Evolutionary conservation across 495 filamentous ascomycete genomes (phyloP).

Genomic region (Penicillium tannophilum): DNA sequence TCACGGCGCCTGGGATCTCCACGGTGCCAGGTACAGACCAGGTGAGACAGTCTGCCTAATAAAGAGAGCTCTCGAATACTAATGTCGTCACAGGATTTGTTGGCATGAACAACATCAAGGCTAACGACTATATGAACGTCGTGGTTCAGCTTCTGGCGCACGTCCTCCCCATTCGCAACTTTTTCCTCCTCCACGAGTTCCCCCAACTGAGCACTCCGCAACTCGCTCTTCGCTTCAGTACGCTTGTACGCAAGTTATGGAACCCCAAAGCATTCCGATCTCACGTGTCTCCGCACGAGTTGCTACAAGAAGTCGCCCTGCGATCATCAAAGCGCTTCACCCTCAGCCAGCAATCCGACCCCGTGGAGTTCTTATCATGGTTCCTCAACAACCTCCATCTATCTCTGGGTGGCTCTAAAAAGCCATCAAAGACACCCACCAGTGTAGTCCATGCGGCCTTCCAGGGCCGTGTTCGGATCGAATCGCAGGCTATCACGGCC

Average conservation of each 20-base stretch:
- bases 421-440: conserved; percentile 60
- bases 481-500: conserved; percentile 92
- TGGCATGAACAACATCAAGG: conserved; percentile 99
- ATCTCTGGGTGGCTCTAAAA: conserved; percentile 85
- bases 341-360: conserved; percentile 88
- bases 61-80: conserved; percentile 6
- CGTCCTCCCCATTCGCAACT: conserved; percentile 87
- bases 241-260: conserved; percentile 96
- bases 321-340: conserved; percentile 91
- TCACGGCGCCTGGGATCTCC: conserved; percentile 74
- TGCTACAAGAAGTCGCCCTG: conserved; percentile 91
- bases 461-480: conserved; percentile 87
- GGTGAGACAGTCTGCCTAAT: conserved; percentile 42
- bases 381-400: conserved; percentile 95
- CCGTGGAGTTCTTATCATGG: conserved; percentile 95
- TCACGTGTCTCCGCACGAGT: conserved; percentile 95
- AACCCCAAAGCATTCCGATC: conserved; percentile 95
- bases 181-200: conserved; percentile 77
- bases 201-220: conserved; percentile 52
- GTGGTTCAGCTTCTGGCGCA: conserved; percentile 93
- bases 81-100: conserved; percentile 67
- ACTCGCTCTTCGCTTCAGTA: conserved; percentile 76
- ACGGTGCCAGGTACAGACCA: conserved; percentile 80
- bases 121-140: conserved; percentile 98
- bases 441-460: conserved; percentile 89